Base-by-base conservation (phyloP, 495 filamentous ascomycete genomes). In the Penicillium tannophilum region DNA sequence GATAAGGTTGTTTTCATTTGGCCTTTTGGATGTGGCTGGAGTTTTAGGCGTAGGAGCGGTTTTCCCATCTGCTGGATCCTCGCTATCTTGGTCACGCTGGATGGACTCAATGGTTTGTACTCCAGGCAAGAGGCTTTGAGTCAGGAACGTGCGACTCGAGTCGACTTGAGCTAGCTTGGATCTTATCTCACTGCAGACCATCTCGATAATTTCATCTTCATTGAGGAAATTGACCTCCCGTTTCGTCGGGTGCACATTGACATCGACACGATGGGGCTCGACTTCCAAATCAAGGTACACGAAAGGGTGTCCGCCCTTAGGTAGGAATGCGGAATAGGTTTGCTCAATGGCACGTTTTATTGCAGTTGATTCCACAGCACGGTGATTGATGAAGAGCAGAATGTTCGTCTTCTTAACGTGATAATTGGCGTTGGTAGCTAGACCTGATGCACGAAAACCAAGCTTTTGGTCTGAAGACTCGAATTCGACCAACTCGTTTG, bases 171-270 rank as follows among this genome's bases (percentile, higher is more conserved):
- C 87, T 6, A 99, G 80, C 58, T 90, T 89, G 12, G 84, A 79
- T 46, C 90, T 84, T 50, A 98, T 88, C 51, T 90, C 87, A 58
- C 86, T 83, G 74, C 92, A 96, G 30, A 99, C 87, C 47, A 82
- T 84, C 65, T 96, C 91, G 58, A 96, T 89, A 54, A 98, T 96
- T 63, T 98, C 94, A 63, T 98, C 95, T 69, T 99, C 95, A 61
- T 98, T 96, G 4, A 99, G 81, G 69, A 99, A 98, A 68, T 98
- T 96, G 30, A 99, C 95, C 71, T 99, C 95, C 51, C 93, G 84
- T 70, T 99, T 99, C 3, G 95, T 98, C 5, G 95, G 95, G 69
- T 99, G 95, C 0, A 99, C 87, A 65, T 99, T 99, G 66, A 99
- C 95, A 72, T 99, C 95, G 3, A 99, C 91, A 14, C 93, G 84